These are phyloP conservation scores for Ambrosia artemisiifolia DNA, from an alignment of 129 eudicot species.

Conservation along the genomic window DNA sequence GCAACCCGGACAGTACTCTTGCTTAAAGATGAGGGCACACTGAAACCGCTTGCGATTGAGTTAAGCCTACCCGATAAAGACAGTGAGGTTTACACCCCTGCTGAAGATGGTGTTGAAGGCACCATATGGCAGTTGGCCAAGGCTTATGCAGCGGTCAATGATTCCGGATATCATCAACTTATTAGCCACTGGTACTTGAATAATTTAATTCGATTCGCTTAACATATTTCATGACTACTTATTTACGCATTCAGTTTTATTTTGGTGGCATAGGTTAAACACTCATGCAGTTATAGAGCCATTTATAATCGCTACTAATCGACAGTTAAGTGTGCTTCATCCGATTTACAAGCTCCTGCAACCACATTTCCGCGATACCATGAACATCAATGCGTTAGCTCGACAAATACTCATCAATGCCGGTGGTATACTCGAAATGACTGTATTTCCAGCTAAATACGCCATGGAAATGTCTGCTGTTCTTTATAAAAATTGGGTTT, in stretches of 20 bases:
- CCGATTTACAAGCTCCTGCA: conserved; percentile 82
- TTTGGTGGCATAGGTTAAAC: conserved; percentile 59
- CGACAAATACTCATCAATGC: conserved; percentile 78
- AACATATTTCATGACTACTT: neutral
- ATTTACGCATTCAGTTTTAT: neutral
- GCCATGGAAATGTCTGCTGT: conserved; percentile 78
- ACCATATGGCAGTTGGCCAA: conserved; percentile 88
- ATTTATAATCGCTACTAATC: conserved; percentile 70
- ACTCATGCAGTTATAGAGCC: conserved; percentile 95
- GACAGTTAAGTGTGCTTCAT: conserved; percentile 77
- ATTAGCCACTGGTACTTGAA: conserved; percentile 77
- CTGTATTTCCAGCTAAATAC: conserved; percentile 71
- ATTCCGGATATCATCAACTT: conserved; percentile 93
- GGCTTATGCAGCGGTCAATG: conserved; percentile 94
- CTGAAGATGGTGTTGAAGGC: conserved; percentile 42
- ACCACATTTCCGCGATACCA: conserved; percentile 87
- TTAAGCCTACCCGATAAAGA: conserved; percentile 65
- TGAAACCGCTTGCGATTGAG: conserved; percentile 86
- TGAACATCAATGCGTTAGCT: conserved; percentile 81
- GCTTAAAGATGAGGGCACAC: conserved; percentile 62
- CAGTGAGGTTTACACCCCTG: conserved; percentile 62
- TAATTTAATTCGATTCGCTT: neutral
- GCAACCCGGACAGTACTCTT: conserved; percentile 81
- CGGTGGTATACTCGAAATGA: conserved; percentile 69
- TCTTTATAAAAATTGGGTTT: conserved; percentile 68